phyloP scores from a whole-genome alignment of 2,329 filamentous ascomycete species.

The Scedosporium minutisporum region DNA sequence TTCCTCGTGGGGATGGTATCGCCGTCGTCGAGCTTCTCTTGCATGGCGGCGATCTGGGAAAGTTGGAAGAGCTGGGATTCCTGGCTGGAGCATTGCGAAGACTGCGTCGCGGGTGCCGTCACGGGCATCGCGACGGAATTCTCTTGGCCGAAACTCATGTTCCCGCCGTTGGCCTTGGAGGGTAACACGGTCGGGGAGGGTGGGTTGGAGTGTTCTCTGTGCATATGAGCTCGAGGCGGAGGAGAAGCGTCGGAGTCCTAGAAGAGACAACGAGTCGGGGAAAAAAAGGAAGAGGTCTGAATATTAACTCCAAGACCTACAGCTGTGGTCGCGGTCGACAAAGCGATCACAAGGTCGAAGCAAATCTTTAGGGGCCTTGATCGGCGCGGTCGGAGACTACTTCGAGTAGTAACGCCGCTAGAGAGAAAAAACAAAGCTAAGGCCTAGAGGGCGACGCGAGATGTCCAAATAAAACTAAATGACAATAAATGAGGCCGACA shows the following conservation, averaged over 20 bases:
- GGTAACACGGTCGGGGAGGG: slow-evolving; percentile 2
- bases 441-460: background rate
- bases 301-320: background rate
- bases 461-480: background rate
- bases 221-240: background rate
- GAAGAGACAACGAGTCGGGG: background rate
- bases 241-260: background rate
- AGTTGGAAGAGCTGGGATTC: slow-evolving; percentile 42
- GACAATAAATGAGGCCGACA: background rate
- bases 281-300: background rate
- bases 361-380: background rate
- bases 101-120: background rate
- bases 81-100: slow-evolving; percentile 28
- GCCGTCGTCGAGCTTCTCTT: slow-evolving; percentile 33
- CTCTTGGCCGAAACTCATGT: background rate
- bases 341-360: background rate
- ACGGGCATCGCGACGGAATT: slow-evolving; percentile 4
- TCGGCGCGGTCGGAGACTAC: background rate
- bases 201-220: background rate
- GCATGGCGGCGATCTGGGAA: slow-evolving; percentile 39
- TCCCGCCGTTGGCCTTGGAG: slow-evolving; percentile 1
- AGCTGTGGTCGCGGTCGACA: background rate
- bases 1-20: slow-evolving; percentile 41
- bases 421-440: background rate
- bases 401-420: background rate